Base-by-base conservation (phyloP, 2,329 filamentous ascomycete genomes). In the Xylaria polymorpha region DNA sequence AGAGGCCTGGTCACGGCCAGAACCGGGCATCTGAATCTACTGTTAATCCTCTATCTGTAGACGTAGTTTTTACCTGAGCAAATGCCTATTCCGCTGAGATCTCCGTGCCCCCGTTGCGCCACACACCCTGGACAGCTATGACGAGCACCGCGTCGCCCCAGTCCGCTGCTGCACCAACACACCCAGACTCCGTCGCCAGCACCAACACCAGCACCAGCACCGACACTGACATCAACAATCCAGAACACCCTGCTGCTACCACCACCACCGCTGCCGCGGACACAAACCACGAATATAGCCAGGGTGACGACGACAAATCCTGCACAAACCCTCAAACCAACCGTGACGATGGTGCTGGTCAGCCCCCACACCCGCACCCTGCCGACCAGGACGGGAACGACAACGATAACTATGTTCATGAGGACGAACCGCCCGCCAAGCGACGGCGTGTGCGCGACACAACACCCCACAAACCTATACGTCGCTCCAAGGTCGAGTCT, bases 401-500 rank as follows among this genome's bases (percentile, higher is more conserved):
- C 57, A 67, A 72, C 58, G 66, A 60, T 55, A 64, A 72, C 53
- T 66, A 71, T 37, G 61, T 72, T 56, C 43, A 60, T 55, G 58
- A 69, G 48, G 81, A 83, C 55, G 85, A 84, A 68, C 85, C 84
- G 63, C 88, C 88, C 32, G 80, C 84, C 18, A 94, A 94, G 80
- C 88, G 91, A 78, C 90, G 89, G 71, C 89, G 89, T 78, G 84
- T 87, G 37, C 83, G 82, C 71, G 83, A 86, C 10, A 77, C 79
- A 71, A 86, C 82, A 29, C 83, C 84, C 41, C 77, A 66, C 9
- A 67, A 67, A 75, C 73, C 25, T 74, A 68, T 64, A 72, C 80
- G 68, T 79, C 83, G 70, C 58, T 76, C 78, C 18, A 84, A 90
- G 81, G 82, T 84, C 62, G 85, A 87, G 69, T 98, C 95, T 71